Base-by-base conservation (phyloP, 495 filamentous ascomycete genomes). In the Glonium stellatum region DNA sequence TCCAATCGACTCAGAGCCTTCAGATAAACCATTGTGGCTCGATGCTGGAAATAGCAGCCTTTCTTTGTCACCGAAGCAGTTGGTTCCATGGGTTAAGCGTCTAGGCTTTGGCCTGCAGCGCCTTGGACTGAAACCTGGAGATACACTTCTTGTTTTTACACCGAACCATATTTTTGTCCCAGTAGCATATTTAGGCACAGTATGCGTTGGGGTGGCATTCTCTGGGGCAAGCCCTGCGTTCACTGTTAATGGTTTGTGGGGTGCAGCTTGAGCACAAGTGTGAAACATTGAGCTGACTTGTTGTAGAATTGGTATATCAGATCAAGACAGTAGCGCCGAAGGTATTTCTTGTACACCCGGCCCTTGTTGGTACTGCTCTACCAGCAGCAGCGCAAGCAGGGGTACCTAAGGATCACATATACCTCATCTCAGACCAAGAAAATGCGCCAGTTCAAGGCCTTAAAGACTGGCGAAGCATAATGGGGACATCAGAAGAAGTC, bases 31-130 rank as follows among this genome's bases (percentile, higher is more conserved):
- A 18, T 18, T 44, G 13, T 44, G 39, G 39, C 12, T 44, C 13
- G 39, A 18, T 15, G 39, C 39, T 15, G 39, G 4, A 4, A 44
- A 4, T 11, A 11, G 18, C 18, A n/a, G 15, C 53, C 6, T 9
- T 55, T 55, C 53, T n/a, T n/a, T 58, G 12, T 58, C 55, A 1
- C 37, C 42, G 22, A 58, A 53, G 55, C 55, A 58, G 19, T 36
- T 58, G 37, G 5, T 58, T 12, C 15, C 21, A 12, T 58, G 55
- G 55, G 55, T 53, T 1, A 47, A 35, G 36, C 11, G 55, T 6
- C 1, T 58, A 12, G 55, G 55, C 9, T 37, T 50, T 21, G 55
- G 55, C 21, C 23, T 58, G 19, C 25, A 13, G 22, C 10, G 41
- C 4, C 35, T 58, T 11, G 55, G 55, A n/a, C 19, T 54, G 2